Percentiles rank a stretch among this genome's conserved stretches.
Conservation (phyloP, 1,139 yeast genomes). For the Nakaseomyces uthaithaninus region DNA sequence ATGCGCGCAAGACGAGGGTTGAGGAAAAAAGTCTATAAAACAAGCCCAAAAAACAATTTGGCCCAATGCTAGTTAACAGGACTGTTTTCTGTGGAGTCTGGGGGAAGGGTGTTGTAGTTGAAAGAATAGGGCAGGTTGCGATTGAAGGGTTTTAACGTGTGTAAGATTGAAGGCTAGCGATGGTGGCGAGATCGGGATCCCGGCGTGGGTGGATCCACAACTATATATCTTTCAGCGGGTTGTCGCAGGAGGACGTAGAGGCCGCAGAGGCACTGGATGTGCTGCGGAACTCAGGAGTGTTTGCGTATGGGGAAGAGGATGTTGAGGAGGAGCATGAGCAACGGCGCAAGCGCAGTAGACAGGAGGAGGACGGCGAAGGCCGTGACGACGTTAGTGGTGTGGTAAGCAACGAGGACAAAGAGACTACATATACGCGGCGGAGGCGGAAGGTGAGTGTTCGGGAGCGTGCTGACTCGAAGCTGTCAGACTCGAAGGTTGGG, state of each 20-base stretch:
- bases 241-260: slow-evolving; percentile 23
- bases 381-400: neutral
- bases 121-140: no score
- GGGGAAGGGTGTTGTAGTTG: no score
- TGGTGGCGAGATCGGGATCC: no score
- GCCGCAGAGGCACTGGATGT: slow-evolving; percentile 29
- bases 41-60: no score
- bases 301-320: slow-evolving; percentile 11
- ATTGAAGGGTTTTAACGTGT: neutral
- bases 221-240: slow-evolving; percentile 6
- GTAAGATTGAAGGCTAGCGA: neutral
- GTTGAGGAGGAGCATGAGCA: slow-evolving; percentile 9
- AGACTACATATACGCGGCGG: neutral
- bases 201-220: slow-evolving; percentile 7
- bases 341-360: slow-evolving; percentile 7
- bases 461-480: neutral
- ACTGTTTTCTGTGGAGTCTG: no score
- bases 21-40: no score
- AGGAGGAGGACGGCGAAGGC: neutral
- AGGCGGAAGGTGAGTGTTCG: slow-evolving; percentile 4
- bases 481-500: neutral
- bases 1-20: no score
- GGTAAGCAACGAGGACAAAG: slow-evolving; percentile 3
- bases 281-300: slow-evolving; percentile 20
- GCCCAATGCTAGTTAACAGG: no score